Evolutionary conservation across 2,329 filamentous ascomycete genomes (phyloP), one percentile per base, ranked within the genome.

Genomic region (Lachnellula hyalina): DNA sequence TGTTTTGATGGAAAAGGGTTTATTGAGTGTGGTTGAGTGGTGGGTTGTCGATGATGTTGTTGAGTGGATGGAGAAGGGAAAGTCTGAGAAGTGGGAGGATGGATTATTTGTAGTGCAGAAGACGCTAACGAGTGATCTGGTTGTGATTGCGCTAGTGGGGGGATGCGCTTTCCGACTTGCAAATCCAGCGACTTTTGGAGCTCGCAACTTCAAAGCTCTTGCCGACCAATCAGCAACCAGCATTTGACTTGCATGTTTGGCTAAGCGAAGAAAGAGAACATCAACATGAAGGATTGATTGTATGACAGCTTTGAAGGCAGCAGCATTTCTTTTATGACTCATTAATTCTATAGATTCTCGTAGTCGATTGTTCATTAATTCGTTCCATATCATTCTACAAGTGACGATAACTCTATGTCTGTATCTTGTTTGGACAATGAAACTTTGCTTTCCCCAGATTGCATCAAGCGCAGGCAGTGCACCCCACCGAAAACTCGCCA

Each of bases 1-100:
- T 52, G 46, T 52, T 52, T 50, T 50, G 52, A 52, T 55, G 53
- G 25, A 51, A 47, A 35, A 48, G 46, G 12, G 40, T 25, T 49
- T 52, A 44, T 38, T 47, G 32, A 38, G 19, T 44, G 36, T 52
- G 38, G 53, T 57, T 53, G 15, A 57, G 52, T 56, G 56, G 51
- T 53, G 53, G 61, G 61, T 57, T 41, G 56, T 50, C 48, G 58
- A 58, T 56, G 64, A 60, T 62, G 59, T 57, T 60, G 64, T 65
- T 66, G 64, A 62, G 63, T 62, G 59, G 65, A 68, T 65, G 63
- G 58, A 61, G 62, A 59, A 60, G 60, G 41, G 41, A 60, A 62
- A 61, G 53, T 56, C 40, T 49, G 59, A 52, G 61, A 63, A 56
- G 60, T 63, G 67, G 67, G 68, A 63, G 63, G 58, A 56, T 53